Evolutionary conservation across 2,329 filamentous ascomycete species (phyloP).

Genomic region (Acarospora socialis): DNA sequence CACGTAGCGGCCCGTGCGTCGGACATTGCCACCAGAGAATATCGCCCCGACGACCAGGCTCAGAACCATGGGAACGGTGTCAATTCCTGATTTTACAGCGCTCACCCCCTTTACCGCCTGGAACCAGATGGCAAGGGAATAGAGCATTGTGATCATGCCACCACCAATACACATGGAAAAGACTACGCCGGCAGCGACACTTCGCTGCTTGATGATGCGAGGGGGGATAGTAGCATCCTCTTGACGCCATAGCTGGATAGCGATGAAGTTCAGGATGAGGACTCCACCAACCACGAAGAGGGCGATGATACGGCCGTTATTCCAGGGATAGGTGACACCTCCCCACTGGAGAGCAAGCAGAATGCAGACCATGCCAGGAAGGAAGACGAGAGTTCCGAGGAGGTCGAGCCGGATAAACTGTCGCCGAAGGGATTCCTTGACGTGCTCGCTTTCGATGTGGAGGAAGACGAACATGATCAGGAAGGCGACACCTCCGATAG

Average conservation of each 20-base stretch:
- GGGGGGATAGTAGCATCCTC: slow-evolving; percentile 42
- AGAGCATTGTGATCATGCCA: slow-evolving; percentile 14
- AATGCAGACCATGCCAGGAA: slow-evolving; percentile 5
- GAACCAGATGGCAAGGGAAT: slow-evolving; percentile 20
- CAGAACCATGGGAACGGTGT: slow-evolving; percentile 15
- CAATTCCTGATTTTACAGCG: slow-evolving; percentile 13
- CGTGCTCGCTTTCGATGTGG: too few species aligned
- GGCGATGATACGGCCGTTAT: slow-evolving; percentile 9
- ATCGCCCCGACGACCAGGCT: slow-evolving; percentile 11
- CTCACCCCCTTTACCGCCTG: slow-evolving; percentile 18
- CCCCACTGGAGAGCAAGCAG: slow-evolving; percentile 10
- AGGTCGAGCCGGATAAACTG: slow-evolving; percentile 5
- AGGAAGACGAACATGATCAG: too few species aligned
- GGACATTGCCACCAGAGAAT: slow-evolving; percentile 9
- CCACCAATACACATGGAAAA: too few species aligned
- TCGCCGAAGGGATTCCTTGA: slow-evolving; percentile 3
- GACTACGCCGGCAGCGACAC: slow-evolving; percentile 33
- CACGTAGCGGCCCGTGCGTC: slow-evolving; percentile 6
- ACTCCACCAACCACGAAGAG: slow-evolving; percentile 8
- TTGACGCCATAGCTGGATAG: slow-evolving; percentile 38
- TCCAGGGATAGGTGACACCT: slow-evolving; percentile 7
- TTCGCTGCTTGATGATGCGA: slow-evolving; percentile 39
- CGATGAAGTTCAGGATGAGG: slow-evolving; percentile 31
- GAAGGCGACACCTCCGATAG: too few species aligned
- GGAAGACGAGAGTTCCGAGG: slow-evolving; percentile 8